Evolutionary conservation across 2,329 filamentous ascomycete genomes (phyloP).

Genomic region (Plectosphaerella plurivora): DNA sequence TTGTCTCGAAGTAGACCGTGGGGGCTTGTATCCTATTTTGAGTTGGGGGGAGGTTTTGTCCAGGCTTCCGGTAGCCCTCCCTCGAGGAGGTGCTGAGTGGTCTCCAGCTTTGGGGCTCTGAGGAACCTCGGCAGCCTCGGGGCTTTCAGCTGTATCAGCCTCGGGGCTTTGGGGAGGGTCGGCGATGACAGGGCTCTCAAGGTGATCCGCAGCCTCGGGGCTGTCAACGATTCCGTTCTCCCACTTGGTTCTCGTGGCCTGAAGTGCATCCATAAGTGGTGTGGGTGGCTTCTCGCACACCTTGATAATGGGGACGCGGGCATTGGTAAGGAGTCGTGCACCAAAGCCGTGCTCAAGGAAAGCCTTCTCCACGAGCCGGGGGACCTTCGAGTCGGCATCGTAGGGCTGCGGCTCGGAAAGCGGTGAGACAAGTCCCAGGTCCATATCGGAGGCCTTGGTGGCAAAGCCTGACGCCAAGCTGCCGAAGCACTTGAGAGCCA

Average conservation of each 20-base stretch:
- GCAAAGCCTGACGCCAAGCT: conserved; percentile 83
- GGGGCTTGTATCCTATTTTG: no score
- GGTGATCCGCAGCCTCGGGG: not conserved
- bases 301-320: conserved; percentile 83
- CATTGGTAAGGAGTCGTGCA: conserved; percentile 71
- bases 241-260: conserved; percentile 66
- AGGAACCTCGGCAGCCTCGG: no score
- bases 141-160: no score
- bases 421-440: conserved; percentile 71
- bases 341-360: conserved; percentile 70
- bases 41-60: no score
- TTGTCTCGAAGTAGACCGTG: no score
- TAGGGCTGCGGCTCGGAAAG: conserved; percentile 50
- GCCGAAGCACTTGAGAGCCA: conserved; percentile 75
- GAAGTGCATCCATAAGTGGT: conserved; percentile 55
- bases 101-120: no score
- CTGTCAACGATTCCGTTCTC: conserved; percentile 46
- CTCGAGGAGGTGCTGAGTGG: no score
- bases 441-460: conserved; percentile 85
- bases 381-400: conserved; percentile 56
- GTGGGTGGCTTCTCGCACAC: conserved; percentile 68
- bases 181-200: no score
- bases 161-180: no score
- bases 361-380: conserved; percentile 69
- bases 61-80: no score